Percentiles rank a stretch among this genome's conserved stretches.
Evolutionary conservation across 441 rosid species (phyloP).

Genomic region (Pelargonium australe): DNA sequence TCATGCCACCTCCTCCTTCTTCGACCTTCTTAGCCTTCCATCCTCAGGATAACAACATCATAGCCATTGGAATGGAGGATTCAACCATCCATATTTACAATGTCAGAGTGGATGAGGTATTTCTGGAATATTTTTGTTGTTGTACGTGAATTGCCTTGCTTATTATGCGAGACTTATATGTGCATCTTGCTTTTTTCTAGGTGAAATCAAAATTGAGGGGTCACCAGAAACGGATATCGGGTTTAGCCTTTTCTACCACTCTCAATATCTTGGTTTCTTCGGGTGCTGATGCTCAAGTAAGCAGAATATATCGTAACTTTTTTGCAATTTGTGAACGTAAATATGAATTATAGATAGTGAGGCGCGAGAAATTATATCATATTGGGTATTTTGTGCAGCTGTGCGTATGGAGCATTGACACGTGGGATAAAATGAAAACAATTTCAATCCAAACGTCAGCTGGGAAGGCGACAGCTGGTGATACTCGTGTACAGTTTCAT

Average conservation of each 20-base stretch:
- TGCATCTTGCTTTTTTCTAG: slow-evolving; percentile 32
- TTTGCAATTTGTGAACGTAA: background rate
- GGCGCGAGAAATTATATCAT: background rate
- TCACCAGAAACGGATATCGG: slow-evolving; percentile 80
- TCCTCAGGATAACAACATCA: slow-evolving; percentile 83
- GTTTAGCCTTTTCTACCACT: slow-evolving; percentile 77
- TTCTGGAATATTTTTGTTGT: slow-evolving; percentile 7
- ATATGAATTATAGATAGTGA: background rate
- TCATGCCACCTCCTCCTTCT: slow-evolving; percentile 82
- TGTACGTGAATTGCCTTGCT: background rate
- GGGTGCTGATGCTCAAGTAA: slow-evolving; percentile 92
- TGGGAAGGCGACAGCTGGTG: slow-evolving; percentile 65
- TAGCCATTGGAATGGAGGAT: slow-evolving; percentile 96
- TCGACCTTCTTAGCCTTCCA: slow-evolving; percentile 89
- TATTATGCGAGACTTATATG: slow-evolving; percentile 3
- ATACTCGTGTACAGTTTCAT: slow-evolving; percentile 79
- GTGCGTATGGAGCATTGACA: slow-evolving; percentile 78
- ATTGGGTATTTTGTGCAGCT: slow-evolving; percentile 38
- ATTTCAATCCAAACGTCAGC: slow-evolving; percentile 56
- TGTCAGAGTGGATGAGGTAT: slow-evolving; percentile 84
- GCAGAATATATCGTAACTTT: slow-evolving; percentile 18
- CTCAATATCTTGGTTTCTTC: slow-evolving; percentile 87
- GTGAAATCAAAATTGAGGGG: slow-evolving; percentile 85
- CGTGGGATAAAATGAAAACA: slow-evolving; percentile 91
- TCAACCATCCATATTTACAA: slow-evolving; percentile 84